phyloP scores from a whole-genome alignment of 2,329 filamentous ascomycete genomes.

The Clathrospora elynae region DNA sequence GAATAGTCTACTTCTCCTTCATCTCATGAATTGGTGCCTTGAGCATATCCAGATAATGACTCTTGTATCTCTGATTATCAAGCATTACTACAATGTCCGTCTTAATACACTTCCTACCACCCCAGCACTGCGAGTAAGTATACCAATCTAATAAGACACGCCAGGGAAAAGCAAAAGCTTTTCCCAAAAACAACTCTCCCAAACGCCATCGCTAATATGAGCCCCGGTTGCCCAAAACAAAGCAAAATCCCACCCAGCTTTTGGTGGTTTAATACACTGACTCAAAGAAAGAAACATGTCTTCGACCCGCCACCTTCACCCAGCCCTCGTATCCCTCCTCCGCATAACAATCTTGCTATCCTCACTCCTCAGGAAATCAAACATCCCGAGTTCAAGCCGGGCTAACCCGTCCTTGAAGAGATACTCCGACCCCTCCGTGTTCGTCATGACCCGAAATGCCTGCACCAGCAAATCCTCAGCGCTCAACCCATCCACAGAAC shows the following conservation, averaged over 20 bases:
- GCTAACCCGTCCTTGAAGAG: slow-evolving; percentile 43
- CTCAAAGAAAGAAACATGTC: neutral
- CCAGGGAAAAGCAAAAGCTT: slow-evolving; percentile 4
- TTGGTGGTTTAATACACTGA: slow-evolving; percentile 8
- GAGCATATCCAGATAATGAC: too few relatives aligned
- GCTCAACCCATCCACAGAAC: slow-evolving; percentile 36
- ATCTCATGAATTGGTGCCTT: too few relatives aligned
- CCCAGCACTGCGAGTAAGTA: slow-evolving; percentile 12
- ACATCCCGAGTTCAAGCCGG: slow-evolving; percentile 34
- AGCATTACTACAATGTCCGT: too few relatives aligned
- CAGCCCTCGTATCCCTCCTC: slow-evolving; percentile 20
- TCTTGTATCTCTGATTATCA: too few relatives aligned
- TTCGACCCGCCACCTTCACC: neutral
- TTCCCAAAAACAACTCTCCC: slow-evolving; percentile 5
- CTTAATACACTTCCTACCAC: too few relatives aligned
- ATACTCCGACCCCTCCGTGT: slow-evolving; percentile 42
- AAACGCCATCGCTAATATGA: slow-evolving; percentile 36
- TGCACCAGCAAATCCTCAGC: slow-evolving; percentile 44
- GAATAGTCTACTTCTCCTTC: too few relatives aligned
- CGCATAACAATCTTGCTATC: slow-evolving; percentile 44
- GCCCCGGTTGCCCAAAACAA: neutral
- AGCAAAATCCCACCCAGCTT: slow-evolving; percentile 10
- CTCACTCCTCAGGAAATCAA: slow-evolving; percentile 39
- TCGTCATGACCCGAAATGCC: slow-evolving; percentile 39
- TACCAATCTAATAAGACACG: neutral